phyloP scores from a whole-genome alignment of 352 stramenopile genomes.

The Phytophthora sp. region DNA sequence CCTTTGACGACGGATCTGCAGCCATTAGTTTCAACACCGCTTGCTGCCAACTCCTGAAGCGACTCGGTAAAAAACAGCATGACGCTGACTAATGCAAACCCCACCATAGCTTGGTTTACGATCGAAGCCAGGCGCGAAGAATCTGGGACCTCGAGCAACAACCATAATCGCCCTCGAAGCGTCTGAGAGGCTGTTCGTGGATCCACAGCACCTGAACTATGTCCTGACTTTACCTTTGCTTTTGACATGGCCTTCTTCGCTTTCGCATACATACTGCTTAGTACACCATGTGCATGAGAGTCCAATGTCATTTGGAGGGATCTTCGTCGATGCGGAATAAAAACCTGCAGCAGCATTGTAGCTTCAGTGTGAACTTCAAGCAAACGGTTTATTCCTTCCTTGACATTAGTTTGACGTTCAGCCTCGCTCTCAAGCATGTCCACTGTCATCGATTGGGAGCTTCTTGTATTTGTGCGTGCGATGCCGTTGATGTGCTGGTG shows the following conservation, averaged over 20 bases:
- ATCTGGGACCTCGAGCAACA: slow-evolving; percentile 66
- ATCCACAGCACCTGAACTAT: slow-evolving; percentile 22
- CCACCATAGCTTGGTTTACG: slow-evolving; percentile 70
- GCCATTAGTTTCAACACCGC: slow-evolving; percentile 43
- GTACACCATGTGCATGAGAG: slow-evolving; percentile 27
- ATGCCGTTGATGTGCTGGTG: slow-evolving; percentile 52
- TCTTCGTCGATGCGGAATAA: slow-evolving; percentile 63
- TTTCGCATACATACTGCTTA: slow-evolving; percentile 56
- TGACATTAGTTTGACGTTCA: slow-evolving; percentile 48
- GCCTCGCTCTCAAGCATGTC: slow-evolving; percentile 40
- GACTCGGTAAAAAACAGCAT: slow-evolving; percentile 79
- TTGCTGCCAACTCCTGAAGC: slow-evolving; percentile 61
- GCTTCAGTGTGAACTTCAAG: slow-evolving; percentile 50
- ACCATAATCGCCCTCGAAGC: slow-evolving; percentile 52
- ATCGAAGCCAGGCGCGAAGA: slow-evolving; percentile 48
- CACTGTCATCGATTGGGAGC: slow-evolving; percentile 18
- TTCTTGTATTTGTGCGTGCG: slow-evolving; percentile 22
- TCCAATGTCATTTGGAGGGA: background rate
- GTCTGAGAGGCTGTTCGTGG: slow-evolving; percentile 27
- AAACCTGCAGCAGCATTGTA: slow-evolving; percentile 39
- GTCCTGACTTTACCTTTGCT: slow-evolving; percentile 27
- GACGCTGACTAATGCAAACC: slow-evolving; percentile 61
- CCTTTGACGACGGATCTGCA: slow-evolving; percentile 57
- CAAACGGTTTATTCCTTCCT: slow-evolving; percentile 46
- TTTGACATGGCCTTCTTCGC: slow-evolving; percentile 41